These are phyloP conservation scores for Pseudopithomyces chartarum DNA, from an alignment of 2,329 filamentous ascomycete genomes.

Conservation along the genomic window DNA sequence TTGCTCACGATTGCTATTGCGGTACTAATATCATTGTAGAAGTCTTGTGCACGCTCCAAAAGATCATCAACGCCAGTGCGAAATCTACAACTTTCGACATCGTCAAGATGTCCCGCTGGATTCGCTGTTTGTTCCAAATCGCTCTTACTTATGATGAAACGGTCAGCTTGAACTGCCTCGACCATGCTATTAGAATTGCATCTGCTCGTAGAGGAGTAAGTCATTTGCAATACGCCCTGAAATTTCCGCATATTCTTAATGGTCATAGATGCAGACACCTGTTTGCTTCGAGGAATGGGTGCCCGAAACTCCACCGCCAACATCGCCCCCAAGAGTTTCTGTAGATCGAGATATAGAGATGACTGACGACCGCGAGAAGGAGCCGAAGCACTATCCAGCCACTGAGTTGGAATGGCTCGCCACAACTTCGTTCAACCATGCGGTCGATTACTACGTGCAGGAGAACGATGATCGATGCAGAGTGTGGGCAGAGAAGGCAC, in stretches of 20 bases:
- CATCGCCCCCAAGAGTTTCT: conserved; percentile 16
- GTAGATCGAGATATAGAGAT: conserved; percentile 3
- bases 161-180: conserved; percentile 64
- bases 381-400: conserved; percentile 61
- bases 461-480: conserved; percentile 61
- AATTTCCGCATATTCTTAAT: background rate
- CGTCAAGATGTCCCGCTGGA: conserved; percentile 72
- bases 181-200: conserved; percentile 60
- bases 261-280: conserved; percentile 7
- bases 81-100: conserved; percentile 61
- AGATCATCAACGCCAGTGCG: conserved; percentile 73
- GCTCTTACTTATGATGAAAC: conserved; percentile 63
- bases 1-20: background rate
- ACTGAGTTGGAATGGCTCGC: conserved; percentile 80
- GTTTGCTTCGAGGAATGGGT: background rate
- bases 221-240: background rate
- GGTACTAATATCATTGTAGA: conserved; percentile 24
- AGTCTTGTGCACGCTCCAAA: conserved; percentile 55
- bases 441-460: conserved; percentile 61
- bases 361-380: conserved; percentile 31
- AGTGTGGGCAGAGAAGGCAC: conserved; percentile 66
- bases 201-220: conserved; percentile 34
- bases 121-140: conserved; percentile 76
- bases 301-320: conserved; percentile 21
- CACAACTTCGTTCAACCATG: conserved; percentile 65